phyloP scores from a whole-genome alignment of 2,329 filamentous ascomycete species.

The Penicillium sp. region DNA sequence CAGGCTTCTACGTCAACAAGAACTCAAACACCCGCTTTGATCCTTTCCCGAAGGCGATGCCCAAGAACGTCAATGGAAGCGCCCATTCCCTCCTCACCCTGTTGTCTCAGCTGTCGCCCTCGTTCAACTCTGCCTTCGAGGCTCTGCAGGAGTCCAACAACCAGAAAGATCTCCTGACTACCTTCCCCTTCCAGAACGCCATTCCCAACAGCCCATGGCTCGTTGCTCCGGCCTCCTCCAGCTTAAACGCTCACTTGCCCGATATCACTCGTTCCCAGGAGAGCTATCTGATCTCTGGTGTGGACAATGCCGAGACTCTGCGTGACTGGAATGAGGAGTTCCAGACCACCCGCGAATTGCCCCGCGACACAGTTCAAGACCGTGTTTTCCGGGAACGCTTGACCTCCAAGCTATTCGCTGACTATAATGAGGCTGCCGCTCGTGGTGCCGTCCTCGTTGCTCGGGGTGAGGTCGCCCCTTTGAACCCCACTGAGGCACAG shows the following conservation, averaged over 20 bases:
- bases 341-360: conserved; percentile 91
- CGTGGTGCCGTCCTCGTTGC: conserved; percentile 90
- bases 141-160: conserved; percentile 81
- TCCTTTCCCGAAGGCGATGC: conserved; percentile 72
- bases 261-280: conserved; percentile 91
- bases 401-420: conserved; percentile 92
- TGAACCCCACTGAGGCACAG: conserved; percentile 88
- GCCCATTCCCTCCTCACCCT: conserved; percentile 85
- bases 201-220: conserved; percentile 91
- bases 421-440: conserved; percentile 94
- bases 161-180: conserved; percentile 80
- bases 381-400: conserved; percentile 92
- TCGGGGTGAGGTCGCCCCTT: conserved; percentile 82
- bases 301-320: conserved; percentile 90
- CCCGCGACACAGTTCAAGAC: conserved; percentile 90
- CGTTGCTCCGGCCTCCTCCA: conserved; percentile 64
- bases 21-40: conserved; percentile 95
- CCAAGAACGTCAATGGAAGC: conserved; percentile 64
- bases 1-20: conserved; percentile 96
- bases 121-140: conserved; percentile 73
- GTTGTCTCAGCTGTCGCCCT: conserved; percentile 74
- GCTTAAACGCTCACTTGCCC: conserved; percentile 68
- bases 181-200: conserved; percentile 93
- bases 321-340: conserved; percentile 99
- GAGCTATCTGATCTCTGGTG: conserved; percentile 81